Evolutionary conservation across 192 early-diverging fungal species (phyloP), one percentile per base, ranked within the genome.

Genomic region (Mortierella antarctica): DNA sequence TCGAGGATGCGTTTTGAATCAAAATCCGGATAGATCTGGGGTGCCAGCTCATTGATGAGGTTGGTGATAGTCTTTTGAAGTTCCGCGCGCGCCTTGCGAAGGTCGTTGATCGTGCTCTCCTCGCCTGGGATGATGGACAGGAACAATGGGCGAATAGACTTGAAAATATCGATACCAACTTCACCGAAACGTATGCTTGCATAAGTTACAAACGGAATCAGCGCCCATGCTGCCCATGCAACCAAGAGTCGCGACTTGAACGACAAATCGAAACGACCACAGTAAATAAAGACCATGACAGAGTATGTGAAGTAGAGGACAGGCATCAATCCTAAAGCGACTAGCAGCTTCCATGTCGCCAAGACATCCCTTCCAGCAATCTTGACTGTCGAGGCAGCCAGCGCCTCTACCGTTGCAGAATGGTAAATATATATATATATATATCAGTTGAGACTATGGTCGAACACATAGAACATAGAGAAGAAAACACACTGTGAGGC

Each of bases 291-390:
- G 14, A 91, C 88, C 20, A 95, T 66, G 44, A 93, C 70, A 7
- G 91, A 88, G 74, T 95, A 96, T 1, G 88, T 67, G 2, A 88
- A 88, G 73, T 96, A 96, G 21, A 94, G 85, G 11, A 88, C 71
- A 5, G 95, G 95, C 49, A 92, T 88, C 39, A 97, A 86, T 4
- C 89, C 94, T 31, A 93, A 75, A 40, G 88, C 90, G 31, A 96
- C 91, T 8, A 96, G 75, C 13, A 96, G 84, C 77, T 98, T 98
- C 98, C 97, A 98, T 6, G 98, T 98, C 0, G 95, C 95, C 18
- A 99, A 86, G 8, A 99, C 98, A 74, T 99, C 98, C 45, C 92
- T 89, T 21, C 95, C 98, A 53, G 92, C 91, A 70, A 99, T 92
- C 78, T 99, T 99, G 55, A 99, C 96, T 20, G 90, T 93, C 7